Evolutionary conservation across 352 stramenopile genomes (phyloP).

Genomic region (Globisporangium camurandrum): DNA sequence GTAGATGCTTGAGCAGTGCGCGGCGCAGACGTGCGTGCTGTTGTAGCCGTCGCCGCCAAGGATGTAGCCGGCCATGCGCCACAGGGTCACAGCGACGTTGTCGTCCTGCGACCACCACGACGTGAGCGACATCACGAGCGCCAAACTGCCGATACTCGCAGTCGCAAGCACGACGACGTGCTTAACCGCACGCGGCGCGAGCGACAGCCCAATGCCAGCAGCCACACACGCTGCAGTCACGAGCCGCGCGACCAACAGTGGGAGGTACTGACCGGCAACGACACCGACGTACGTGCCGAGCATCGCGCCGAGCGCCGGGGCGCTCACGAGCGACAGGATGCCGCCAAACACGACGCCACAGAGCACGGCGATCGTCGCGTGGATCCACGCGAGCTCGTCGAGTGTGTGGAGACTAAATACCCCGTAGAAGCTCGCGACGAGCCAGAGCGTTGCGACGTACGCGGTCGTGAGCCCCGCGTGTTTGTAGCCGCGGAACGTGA

Average conservation of each 20-base stretch:
- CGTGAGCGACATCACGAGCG: constrained; percentile 67
- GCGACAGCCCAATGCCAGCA: constrained; percentile 33
- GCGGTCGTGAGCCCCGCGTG: constrained; percentile 42
- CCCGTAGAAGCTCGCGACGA: constrained; percentile 66
- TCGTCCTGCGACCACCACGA: constrained; percentile 47
- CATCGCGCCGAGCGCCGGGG: constrained; percentile 48
- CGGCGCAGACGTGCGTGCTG: constrained; percentile 43
- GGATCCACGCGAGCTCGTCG: constrained; percentile 57
- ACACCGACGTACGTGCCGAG: constrained; percentile 60
- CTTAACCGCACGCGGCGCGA: constrained; percentile 35
- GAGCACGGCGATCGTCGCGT: constrained; percentile 51
- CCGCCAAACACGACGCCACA: constrained; percentile 68
- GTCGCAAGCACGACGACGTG: constrained; percentile 63
- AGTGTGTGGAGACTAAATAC: constrained; percentile 41
- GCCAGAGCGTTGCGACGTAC: constrained; percentile 53
- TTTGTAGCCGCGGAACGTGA: constrained; percentile 47
- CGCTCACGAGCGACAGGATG: constrained; percentile 52
- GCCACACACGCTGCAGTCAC: constrained; percentile 39
- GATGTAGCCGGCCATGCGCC: constrained; percentile 56
- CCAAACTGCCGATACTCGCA: constrained; percentile 51
- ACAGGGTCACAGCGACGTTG: constrained; percentile 55
- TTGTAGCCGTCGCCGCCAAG: constrained; percentile 41
- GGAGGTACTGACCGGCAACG: constrained; percentile 60
- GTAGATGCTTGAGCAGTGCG: constrained; percentile 61
- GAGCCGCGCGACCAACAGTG: constrained; percentile 46